Evolutionary conservation across 805 yeast species (phyloP).

Genomic region (Blastobotrys mokoenaii): DNA sequence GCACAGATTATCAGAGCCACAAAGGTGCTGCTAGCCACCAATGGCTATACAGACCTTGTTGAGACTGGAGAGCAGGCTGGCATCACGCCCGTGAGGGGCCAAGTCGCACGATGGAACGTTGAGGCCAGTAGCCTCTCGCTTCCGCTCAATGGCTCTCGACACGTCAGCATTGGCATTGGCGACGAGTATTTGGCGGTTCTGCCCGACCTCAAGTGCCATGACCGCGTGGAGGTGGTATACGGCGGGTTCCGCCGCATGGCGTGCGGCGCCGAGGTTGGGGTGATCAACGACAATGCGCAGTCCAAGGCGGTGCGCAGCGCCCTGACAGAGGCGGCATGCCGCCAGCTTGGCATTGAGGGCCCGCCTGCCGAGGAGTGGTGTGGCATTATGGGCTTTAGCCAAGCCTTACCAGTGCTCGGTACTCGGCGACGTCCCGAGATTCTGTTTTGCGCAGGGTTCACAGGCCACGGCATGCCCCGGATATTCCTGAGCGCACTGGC

Average conservation of each 20-base stretch:
- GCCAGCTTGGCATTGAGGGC: slow-evolving; percentile 5
- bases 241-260: slow-evolving; percentile 15
- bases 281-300: slow-evolving; percentile 11
- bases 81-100: slow-evolving; percentile 25
- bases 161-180: slow-evolving; percentile 9
- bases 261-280: slow-evolving; percentile 8
- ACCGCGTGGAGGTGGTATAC: slow-evolving; percentile 7
- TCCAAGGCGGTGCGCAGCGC: slow-evolving; percentile 3
- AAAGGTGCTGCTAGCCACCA: slow-evolving; percentile 33
- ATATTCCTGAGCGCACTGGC: slow-evolving; percentile 35
- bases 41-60: slow-evolving; percentile 27
- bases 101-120: slow-evolving; percentile 16
- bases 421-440: background rate
- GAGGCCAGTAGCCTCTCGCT: background rate
- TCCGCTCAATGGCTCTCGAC: slow-evolving; percentile 5
- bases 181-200: slow-evolving; percentile 13
- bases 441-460: slow-evolving; percentile 35
- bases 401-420: no score
- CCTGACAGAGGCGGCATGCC: slow-evolving; percentile 4
- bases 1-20: slow-evolving; percentile 23
- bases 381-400: slow-evolving; percentile 41
- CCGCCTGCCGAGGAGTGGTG: slow-evolving; percentile 31
- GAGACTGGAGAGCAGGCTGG: slow-evolving; percentile 1
- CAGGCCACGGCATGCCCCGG: slow-evolving; percentile 47
- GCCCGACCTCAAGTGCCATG: slow-evolving; percentile 8